Conservation (phyloP, 495 filamentous ascomycete genomes). For the Bacidia gigantensis region DNA sequence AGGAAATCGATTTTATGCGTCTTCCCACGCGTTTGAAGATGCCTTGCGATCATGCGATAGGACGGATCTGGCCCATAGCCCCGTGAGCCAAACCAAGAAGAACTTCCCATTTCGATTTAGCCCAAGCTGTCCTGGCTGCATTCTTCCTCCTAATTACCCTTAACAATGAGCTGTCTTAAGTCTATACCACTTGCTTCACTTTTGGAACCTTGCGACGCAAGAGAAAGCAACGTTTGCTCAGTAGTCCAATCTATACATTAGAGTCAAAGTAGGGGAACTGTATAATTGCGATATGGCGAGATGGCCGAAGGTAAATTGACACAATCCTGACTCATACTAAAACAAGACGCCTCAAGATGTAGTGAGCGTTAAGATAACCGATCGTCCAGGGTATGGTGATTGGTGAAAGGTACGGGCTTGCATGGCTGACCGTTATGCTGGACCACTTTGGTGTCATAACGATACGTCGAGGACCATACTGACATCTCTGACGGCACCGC, state of each 20-base stretch:
- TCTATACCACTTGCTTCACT: not conserved
- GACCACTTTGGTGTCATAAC: constrained; percentile 56
- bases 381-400: no score
- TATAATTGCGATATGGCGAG: no score
- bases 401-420: no score
- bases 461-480: constrained; percentile 94
- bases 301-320: no score
- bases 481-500: constrained; percentile 78
- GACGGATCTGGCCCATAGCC: no score
- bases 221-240: not conserved
- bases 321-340: no score
- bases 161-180: not conserved
- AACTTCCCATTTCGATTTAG: not conserved
- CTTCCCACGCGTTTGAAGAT: not conserved
- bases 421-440: no score
- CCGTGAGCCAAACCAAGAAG: no score
- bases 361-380: no score
- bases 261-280: not conserved
- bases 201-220: not conserved
- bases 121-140: not conserved
- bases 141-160: not conserved
- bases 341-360: no score
- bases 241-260: not conserved
- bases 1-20: not conserved
- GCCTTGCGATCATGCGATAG: no score